Percentiles rank a stretch among this genome's conserved stretches.
Conservation (phyloP, 176 grass and related monocot genomes). For the Pontederia paniculata region DNA sequence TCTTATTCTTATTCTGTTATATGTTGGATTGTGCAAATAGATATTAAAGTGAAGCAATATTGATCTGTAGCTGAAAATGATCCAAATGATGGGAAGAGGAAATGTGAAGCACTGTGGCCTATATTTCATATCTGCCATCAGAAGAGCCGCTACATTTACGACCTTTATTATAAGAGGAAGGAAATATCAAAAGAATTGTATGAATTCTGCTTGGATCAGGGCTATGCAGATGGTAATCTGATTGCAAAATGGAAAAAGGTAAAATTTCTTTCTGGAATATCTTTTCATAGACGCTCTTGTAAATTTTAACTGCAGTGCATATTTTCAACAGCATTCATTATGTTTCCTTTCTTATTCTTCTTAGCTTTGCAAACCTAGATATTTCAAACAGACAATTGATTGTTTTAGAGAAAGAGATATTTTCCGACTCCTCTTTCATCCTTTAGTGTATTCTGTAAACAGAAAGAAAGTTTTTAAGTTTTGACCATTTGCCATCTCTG, state of each 20-base stretch:
- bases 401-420: too few species aligned
- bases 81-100: constrained; percentile 77
- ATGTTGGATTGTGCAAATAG: not conserved
- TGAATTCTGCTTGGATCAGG: constrained; percentile 78
- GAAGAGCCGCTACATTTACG: constrained; percentile 79
- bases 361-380: too few species aligned
- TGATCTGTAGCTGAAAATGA: constrained; percentile 74
- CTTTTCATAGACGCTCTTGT: too few species aligned
- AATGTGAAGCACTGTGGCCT: constrained; percentile 79
- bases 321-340: too few species aligned
- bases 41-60: constrained; percentile 1
- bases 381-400: too few species aligned
- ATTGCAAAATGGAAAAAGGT: constrained; percentile 98
- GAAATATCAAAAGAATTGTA: constrained; percentile 85
- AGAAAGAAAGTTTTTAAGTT: too few species aligned
- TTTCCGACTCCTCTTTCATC: too few species aligned
- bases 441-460: too few species aligned
- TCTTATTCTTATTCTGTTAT: not conserved
- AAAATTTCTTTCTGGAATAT: not conserved
- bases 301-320: too few species aligned
- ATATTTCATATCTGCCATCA: constrained; percentile 84
- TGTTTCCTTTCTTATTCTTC: too few species aligned
- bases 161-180: constrained; percentile 77
- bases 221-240: constrained; percentile 71
- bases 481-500: too few species aligned